These are phyloP conservation scores for Colletotrichum sp. DNA, from an alignment of 2,329 filamentous ascomycete genomes.

Conservation along the genomic window DNA sequence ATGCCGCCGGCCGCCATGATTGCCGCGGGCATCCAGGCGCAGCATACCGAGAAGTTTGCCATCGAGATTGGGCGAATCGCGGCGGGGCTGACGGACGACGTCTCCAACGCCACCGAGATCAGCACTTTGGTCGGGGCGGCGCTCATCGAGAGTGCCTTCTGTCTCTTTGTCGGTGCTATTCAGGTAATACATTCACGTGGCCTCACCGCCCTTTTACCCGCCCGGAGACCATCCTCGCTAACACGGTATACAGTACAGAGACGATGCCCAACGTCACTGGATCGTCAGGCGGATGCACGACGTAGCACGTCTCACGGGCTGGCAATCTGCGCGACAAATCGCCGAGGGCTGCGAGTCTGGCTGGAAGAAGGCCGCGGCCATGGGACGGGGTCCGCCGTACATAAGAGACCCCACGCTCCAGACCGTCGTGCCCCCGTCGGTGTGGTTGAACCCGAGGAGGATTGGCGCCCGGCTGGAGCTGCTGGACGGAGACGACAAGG, in stretches of 20 bases:
- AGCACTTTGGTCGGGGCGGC: constrained; percentile 81
- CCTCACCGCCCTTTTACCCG: not conserved
- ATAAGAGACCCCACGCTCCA: constrained; percentile 47
- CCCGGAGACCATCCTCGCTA: not conserved
- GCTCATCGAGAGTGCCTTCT: constrained; percentile 81
- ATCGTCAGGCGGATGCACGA: constrained; percentile 75
- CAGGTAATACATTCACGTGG: constrained; percentile 51
- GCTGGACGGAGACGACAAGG: constrained; percentile 43
- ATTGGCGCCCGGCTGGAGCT: constrained; percentile 58
- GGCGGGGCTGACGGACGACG: constrained; percentile 70
- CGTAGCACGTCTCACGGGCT: constrained; percentile 82
- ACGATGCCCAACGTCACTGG: constrained; percentile 77
- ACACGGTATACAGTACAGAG: constrained; percentile 63
- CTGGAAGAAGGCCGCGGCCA: constrained; percentile 78
- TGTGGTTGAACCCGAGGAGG: constrained; percentile 56
- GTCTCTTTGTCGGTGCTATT: constrained; percentile 85
- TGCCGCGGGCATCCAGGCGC: constrained; percentile 79
- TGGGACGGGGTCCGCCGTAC: constrained; percentile 81
- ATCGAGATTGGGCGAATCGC: constrained; percentile 81
- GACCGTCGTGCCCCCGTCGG: constrained; percentile 39
- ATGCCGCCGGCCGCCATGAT: constrained; percentile 94
- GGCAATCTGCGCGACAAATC: constrained; percentile 83
- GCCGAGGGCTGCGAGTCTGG: constrained; percentile 82
- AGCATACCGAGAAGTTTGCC: constrained; percentile 73
- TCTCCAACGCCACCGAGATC: constrained; percentile 59